phyloP scores from a whole-genome alignment of 2,329 filamentous ascomycete species.

The Zasmidium cellare region DNA sequence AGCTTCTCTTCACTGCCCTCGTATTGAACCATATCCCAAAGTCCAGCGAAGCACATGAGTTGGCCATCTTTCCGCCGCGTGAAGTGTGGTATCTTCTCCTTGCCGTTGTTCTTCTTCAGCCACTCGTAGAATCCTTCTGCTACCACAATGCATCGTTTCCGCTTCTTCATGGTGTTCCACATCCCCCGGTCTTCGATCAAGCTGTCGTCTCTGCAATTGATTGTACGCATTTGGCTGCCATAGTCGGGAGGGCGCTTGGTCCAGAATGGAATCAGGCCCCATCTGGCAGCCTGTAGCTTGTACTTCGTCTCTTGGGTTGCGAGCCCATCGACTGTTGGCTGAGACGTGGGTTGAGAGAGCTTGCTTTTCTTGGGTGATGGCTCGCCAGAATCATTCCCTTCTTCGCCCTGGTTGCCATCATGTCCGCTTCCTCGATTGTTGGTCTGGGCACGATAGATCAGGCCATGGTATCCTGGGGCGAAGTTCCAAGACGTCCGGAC shows the following conservation, averaged over 20 bases:
- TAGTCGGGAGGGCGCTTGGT: slow-evolving; percentile 82
- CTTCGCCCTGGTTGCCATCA: neutral
- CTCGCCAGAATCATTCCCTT: slow-evolving; percentile 16
- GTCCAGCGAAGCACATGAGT: slow-evolving; percentile 83
- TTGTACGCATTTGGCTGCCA: slow-evolving; percentile 76
- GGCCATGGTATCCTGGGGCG: slow-evolving; percentile 79
- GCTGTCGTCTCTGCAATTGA: slow-evolving; percentile 93
- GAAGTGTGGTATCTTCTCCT: slow-evolving; percentile 82
- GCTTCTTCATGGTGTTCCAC: slow-evolving; percentile 89
- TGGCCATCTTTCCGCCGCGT: slow-evolving; percentile 78
- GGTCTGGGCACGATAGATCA: slow-evolving; percentile 79
- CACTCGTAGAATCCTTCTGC: slow-evolving; percentile 97
- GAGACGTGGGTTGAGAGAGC: slow-evolving; percentile 16
- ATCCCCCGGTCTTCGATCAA: slow-evolving; percentile 73
- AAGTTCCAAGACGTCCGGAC: slow-evolving; percentile 86
- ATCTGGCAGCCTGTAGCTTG: slow-evolving; percentile 91
- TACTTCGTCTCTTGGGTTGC: slow-evolving; percentile 57
- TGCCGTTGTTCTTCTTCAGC: slow-evolving; percentile 75
- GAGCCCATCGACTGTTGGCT: slow-evolving; percentile 20
- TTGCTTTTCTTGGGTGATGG: slow-evolving; percentile 27
- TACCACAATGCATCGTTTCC: slow-evolving; percentile 82
- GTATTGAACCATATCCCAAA: slow-evolving; percentile 87
- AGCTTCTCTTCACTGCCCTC: slow-evolving; percentile 69
- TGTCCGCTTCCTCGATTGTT: slow-evolving; percentile 46
- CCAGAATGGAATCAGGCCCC: slow-evolving; percentile 94